Percentiles rank a stretch among this genome's conserved stretches.
phyloP scores from a whole-genome alignment of 164 flowering plant genomes.

The Chloranthus sessilifolius region DNA sequence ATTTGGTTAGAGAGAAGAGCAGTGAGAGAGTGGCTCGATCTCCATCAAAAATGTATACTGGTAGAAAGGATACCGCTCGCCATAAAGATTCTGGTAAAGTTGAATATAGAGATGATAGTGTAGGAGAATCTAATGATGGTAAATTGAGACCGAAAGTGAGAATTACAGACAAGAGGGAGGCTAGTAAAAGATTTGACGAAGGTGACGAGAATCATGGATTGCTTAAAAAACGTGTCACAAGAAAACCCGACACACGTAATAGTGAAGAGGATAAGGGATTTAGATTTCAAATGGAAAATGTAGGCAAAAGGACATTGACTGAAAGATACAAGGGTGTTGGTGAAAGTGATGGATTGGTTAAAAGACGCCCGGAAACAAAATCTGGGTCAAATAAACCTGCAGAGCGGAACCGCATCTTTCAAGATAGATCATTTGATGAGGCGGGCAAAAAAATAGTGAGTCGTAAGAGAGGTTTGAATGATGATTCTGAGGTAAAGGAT shows the following conservation, averaged over 20 bases:
- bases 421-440: conserved; percentile 13
- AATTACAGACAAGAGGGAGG: too few relatives aligned
- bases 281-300: too few relatives aligned
- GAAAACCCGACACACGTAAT: too few relatives aligned
- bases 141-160: conserved; percentile 12
- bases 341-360: conserved; percentile 15
- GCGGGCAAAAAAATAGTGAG: conserved; percentile 22
- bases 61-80: conserved; percentile 1
- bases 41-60: conserved; percentile 20
- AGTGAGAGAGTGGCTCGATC: conserved; percentile 7
- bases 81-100: background rate
- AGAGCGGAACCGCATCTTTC: conserved; percentile 10
- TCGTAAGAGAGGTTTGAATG: conserved; percentile 21
- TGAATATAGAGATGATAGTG: conserved; percentile 5
- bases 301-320: conserved; percentile 5
- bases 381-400: conserved; percentile 9
- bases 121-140: background rate
- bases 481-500: conserved; percentile 25
- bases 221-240: too few relatives aligned
- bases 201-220: too few relatives aligned
- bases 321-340: conserved; percentile 7
- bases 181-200: too few relatives aligned
- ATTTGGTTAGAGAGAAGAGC: conserved; percentile 3
- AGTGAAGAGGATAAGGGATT: too few relatives aligned
- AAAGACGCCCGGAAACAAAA: conserved; percentile 13